Base-by-base conservation (phyloP, 1,284 basidiomycete genomes). In the Acaromyces ingoldii region DNA sequence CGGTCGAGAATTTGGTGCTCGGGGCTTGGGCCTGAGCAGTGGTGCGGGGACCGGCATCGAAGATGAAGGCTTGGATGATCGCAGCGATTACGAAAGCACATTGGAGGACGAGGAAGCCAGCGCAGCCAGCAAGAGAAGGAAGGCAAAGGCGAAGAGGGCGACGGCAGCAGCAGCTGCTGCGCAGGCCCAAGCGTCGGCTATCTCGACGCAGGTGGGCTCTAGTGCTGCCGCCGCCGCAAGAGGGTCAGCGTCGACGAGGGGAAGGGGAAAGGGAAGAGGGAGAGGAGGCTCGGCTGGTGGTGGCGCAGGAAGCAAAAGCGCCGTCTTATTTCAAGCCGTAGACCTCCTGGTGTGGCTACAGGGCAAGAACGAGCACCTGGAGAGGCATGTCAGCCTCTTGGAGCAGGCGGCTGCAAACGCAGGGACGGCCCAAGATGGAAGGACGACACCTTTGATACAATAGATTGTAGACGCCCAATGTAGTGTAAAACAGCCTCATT, bases 1-100 rank as follows among this genome's bases (percentile, higher is more conserved):
- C n/a, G 71, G 71, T 13, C 59, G 72, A n/a, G 54, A 39, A 30
- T 65, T 63, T 38, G 71, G 71, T 1, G 72, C 72, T n/a, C 58
- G 69, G 3, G 72, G 71, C 2, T 49, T 74, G 9, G 72, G 72
- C 24, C 60, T 74, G 0, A 64, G 64, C 28, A 57, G 65, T 1
- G 72, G 71, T 17, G 68, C 68, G 2, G 72, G 72, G 15, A 74
- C 69, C 0, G 71, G 72, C 34, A 65, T 74, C 1, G 72, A 74
- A 51, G 72, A 74, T 29, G 72, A 74, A 47, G 67, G 68, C 9
- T 46, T 72, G 11, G 70, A 72, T 31, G 71, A 74, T 41, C 62
- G 70, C 10, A 66, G 62, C 15, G 66, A 71, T 30, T 51, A 65
- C 4, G 48, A 49, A 7, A 25, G 29, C 22, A 69, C 71, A 24